Percentiles rank a stretch among this genome's conserved stretches.
Evolutionary conservation across 352 stramenopile species (phyloP).

Genomic region (Phytophthora pluvialis): DNA sequence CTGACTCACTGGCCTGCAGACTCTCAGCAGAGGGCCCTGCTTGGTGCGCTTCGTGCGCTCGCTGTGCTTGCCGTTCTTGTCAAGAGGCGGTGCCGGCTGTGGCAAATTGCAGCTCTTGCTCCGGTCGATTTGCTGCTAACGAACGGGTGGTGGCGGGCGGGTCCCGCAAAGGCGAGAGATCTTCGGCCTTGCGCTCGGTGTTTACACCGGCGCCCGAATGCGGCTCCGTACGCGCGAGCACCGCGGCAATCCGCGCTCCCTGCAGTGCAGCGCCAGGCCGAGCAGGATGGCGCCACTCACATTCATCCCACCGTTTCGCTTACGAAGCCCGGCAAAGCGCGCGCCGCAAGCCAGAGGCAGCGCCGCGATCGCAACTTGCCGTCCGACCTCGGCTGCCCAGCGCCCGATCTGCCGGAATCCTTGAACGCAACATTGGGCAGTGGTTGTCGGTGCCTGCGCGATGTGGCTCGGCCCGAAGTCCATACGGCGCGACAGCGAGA

Average conservation of each 20-base stretch:
- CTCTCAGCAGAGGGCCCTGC: neutral
- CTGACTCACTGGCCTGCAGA: conserved; percentile 22
- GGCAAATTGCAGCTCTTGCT: conserved; percentile 1
- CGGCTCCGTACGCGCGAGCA: neutral
- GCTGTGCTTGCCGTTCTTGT: neutral
- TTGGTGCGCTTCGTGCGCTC: conserved; percentile 3
- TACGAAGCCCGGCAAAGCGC: neutral
- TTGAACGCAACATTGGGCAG: conserved; percentile 25
- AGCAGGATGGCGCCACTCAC: conserved; percentile 30
- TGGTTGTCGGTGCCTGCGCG: conserved; percentile 13
- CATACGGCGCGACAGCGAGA: conserved; percentile 3
- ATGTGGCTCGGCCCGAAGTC: neutral
- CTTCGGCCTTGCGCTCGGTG: conserved; percentile 13
- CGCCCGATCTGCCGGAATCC: conserved; percentile 9
- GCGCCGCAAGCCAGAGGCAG: neutral
- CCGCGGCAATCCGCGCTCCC: conserved; percentile 15
- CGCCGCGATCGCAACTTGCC: conserved; percentile 6
- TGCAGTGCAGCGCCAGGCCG: conserved; percentile 26
- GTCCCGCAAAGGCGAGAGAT: conserved; percentile 17
- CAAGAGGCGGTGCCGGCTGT: conserved; percentile 19
- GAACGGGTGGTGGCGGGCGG: conserved; percentile 15
- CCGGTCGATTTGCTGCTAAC: conserved; percentile 21
- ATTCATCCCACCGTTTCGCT: conserved; percentile 37
- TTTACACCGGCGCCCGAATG: conserved; percentile 18
- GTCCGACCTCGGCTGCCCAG: conserved; percentile 7